Conservation (phyloP, 2,329 filamentous ascomycete genomes). For the Venturia pyrina region DNA sequence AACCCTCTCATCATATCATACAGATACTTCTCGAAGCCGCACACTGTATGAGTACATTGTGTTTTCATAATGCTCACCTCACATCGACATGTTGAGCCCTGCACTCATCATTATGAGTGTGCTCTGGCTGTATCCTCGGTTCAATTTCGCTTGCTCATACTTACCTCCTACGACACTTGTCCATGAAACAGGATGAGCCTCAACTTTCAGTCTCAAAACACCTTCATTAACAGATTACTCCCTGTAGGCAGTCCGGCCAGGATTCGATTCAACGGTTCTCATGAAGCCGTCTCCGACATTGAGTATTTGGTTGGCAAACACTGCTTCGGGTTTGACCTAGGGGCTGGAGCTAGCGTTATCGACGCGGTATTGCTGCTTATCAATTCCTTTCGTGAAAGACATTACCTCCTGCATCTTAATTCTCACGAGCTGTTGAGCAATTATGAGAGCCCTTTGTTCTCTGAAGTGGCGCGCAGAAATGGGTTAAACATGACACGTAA, state of each 20-base stretch:
- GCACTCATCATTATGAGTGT: neutral
- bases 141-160: neutral
- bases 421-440: neutral
- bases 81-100: neutral
- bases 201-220: neutral
- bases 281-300: neutral
- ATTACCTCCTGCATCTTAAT: neutral
- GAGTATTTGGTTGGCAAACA: neutral
- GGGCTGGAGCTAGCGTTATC: neutral
- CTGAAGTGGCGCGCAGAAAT: neutral
- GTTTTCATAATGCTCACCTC: neutral
- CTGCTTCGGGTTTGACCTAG: neutral
- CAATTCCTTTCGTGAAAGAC: neutral
- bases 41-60: neutral
- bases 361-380: neutral
- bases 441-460: neutral
- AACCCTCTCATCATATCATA: neutral
- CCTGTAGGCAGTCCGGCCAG: neutral
- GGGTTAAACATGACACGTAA: neutral
- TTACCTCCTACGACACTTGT: neutral
- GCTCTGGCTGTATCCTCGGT: neutral
- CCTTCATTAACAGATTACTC: neutral
- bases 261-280: neutral
- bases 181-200: neutral
- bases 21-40: neutral